phyloP scores from a whole-genome alignment of 768 basidiomycete species.

The Leccinum sublutescens region DNA sequence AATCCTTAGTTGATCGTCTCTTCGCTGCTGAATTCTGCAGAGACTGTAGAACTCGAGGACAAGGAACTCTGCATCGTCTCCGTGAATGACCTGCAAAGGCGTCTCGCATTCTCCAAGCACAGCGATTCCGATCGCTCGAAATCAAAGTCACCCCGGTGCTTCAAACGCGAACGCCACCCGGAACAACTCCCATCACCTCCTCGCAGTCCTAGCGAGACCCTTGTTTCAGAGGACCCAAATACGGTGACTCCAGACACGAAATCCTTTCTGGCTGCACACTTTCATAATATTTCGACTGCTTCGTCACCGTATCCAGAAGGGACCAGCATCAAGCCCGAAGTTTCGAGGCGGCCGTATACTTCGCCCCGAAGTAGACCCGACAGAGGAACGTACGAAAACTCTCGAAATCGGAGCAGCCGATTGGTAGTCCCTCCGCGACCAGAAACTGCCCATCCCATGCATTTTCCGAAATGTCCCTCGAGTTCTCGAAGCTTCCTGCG shows the following conservation, averaged over 20 bases:
- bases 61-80: slow-evolving; percentile 65
- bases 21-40: slow-evolving; percentile 45
- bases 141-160: slow-evolving; percentile 55
- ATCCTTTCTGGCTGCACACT: slow-evolving; percentile 17
- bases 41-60: slow-evolving; percentile 68
- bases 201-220: slow-evolving; percentile 26
- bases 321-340: slow-evolving; percentile 29
- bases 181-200: slow-evolving; percentile 42
- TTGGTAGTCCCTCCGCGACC: slow-evolving; percentile 21
- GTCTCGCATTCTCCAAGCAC: slow-evolving; percentile 60
- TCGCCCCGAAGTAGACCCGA: slow-evolving; percentile 53
- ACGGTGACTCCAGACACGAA: slow-evolving; percentile 5
- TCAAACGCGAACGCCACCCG: slow-evolving; percentile 32
- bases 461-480: slow-evolving; percentile 8
- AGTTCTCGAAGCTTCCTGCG: slow-evolving; percentile 18
- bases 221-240: slow-evolving; percentile 9
- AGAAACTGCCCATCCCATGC: slow-evolving; percentile 29
- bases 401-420: slow-evolving; percentile 17
- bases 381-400: slow-evolving; percentile 10
- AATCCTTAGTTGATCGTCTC: slow-evolving; percentile 45
- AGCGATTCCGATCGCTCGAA: slow-evolving; percentile 49
- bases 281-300: slow-evolving; percentile 29
- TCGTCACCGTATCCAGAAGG: slow-evolving; percentile 31
- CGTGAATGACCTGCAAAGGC: slow-evolving; percentile 68
- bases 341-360: slow-evolving; percentile 62